Base-by-base conservation (phyloP, 164 flowering plant species). In the Vitis labrusca region DNA sequence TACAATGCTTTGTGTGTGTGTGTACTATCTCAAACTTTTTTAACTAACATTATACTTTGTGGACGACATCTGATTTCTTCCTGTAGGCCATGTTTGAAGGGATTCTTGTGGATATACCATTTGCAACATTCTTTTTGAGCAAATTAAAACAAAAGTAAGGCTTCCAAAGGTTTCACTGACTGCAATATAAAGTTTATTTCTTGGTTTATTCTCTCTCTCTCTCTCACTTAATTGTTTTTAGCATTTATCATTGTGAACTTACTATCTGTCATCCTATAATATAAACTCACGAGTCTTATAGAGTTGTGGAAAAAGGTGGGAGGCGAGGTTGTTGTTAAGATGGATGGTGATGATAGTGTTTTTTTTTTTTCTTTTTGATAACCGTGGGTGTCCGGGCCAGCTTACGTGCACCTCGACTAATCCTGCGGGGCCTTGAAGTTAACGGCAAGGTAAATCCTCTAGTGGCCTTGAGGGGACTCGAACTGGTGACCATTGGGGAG, bases 81-180 rank as follows among this genome's bases (percentile, higher is more conserved):
- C 56, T 82, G 81, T 68, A 95, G 98, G 97, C 98, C 49, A 91
- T 95, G 98, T 93, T 91, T 82, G 98, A 93, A 78, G 98, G 98
- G 50, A 93, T 95, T 80, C 89, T 95, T 73, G 98, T 95, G 64
- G 99, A 95, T 71, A 89, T 95, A 73, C 99, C 99, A 58, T 93
- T 95, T 82, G 98, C 99, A 27, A 89, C 93, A 30, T 95, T 95
- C 83, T 95, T 95, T 80, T 80, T 93, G 79, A 93, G 99, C 86
- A 93, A 93, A 80, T 72, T 93, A 77, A 95, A 95, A 77, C 97
- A 91, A 67, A 95, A 90, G 99, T 94, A 88, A 84, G 97, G 59
- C 74, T 74, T 32, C 30, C 0, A 27, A 47, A n/a, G 52, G 6
- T 64, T 59, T 44, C 30, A 47, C 29, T 52, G 9, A 50, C 59